phyloP scores from a whole-genome alignment of 106 monocot genomes.

The Allium fistulosum region DNA sequence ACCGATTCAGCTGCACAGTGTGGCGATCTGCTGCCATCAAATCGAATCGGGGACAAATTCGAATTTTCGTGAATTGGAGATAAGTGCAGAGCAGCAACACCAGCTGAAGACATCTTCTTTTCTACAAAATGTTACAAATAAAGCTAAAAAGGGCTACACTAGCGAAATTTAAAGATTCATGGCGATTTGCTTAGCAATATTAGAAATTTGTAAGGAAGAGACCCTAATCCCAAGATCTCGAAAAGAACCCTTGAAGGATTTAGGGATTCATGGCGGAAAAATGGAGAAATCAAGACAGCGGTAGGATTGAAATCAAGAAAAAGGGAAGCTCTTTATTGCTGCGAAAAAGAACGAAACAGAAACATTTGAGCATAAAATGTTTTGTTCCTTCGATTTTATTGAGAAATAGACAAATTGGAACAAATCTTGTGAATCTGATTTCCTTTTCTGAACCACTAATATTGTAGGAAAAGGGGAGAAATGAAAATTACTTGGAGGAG shows the following conservation, averaged over 20 bases:
- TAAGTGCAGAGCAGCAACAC: constrained; percentile 18
- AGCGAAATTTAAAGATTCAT: constrained; percentile 9
- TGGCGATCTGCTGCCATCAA: constrained; percentile 27
- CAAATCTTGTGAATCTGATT: no score
- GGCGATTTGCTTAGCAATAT: background rate
- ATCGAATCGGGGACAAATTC: constrained; percentile 21
- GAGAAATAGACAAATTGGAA: no score
- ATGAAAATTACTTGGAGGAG: no score
- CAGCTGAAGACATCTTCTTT: constrained; percentile 55
- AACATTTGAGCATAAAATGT: no score
- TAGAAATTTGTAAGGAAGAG: background rate
- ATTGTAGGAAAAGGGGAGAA: no score
- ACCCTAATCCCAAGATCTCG: constrained; percentile 6
- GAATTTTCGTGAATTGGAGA: constrained; percentile 28
- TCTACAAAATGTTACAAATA: constrained; percentile 1
- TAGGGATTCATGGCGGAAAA: constrained; percentile 7
- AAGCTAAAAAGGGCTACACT: background rate
- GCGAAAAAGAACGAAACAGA: no score
- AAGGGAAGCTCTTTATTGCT: no score
- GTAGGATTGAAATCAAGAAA: no score
- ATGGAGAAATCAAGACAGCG: background rate
- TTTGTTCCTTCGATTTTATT: no score
- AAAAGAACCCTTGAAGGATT: constrained; percentile 2
- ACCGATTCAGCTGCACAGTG: constrained; percentile 43
- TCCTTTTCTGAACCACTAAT: no score